Conservation (phyloP, 306 rosid species). For the Cucumis hystrix region DNA sequence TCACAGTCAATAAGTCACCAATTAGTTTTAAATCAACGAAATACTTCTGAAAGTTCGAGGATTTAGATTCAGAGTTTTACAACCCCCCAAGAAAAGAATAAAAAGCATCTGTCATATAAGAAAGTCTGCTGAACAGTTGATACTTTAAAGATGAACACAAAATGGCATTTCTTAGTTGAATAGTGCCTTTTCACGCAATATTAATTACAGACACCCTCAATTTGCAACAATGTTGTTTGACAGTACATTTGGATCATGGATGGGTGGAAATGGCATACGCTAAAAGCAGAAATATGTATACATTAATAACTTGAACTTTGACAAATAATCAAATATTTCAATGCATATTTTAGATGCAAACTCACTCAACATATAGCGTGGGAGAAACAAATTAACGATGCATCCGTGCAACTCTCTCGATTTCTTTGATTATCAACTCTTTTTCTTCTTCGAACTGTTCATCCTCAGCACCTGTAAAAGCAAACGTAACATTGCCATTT, state of each 20-base stretch:
- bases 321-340: background rate
- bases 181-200: background rate
- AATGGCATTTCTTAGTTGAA: background rate
- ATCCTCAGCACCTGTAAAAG: slow-evolving; percentile 71
- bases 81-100: no score
- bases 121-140: background rate
- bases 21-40: no score
- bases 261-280: background rate
- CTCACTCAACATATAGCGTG: background rate
- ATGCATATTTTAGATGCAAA: background rate
- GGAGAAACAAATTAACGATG: slow-evolving; percentile 7
- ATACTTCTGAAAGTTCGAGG: no score
- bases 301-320: background rate
- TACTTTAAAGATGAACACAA: background rate
- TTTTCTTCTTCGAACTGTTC: slow-evolving; percentile 95
- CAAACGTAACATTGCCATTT: background rate
- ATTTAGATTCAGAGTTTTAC: no score
- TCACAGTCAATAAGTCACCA: no score
- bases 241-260: background rate
- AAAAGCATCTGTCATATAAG: no score
- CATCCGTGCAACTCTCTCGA: slow-evolving; percentile 28
- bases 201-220: slow-evolving; percentile 1
- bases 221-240: background rate
- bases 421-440: slow-evolving; percentile 74
- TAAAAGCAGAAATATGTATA: background rate